These are phyloP conservation scores for Hyaloscypha variabilis DNA, from an alignment of 495 filamentous ascomycete species.

Conservation along the genomic window DNA sequence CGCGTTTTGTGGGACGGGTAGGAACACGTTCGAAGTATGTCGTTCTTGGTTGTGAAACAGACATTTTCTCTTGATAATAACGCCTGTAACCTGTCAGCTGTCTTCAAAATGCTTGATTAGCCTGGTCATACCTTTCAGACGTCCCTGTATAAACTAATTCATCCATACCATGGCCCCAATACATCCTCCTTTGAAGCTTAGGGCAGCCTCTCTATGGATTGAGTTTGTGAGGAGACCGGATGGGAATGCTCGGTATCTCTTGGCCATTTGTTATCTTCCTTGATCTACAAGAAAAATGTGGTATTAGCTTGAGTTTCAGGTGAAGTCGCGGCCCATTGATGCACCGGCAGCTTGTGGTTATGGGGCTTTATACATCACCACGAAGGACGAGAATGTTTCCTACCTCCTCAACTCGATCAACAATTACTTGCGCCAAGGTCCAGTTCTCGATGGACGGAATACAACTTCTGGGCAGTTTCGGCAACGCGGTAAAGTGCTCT, in stretches of 20 bases:
- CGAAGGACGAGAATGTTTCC: neutral
- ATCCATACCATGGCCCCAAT: neutral
- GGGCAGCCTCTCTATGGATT: neutral
- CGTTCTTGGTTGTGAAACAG: neutral
- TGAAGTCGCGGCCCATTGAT: no score
- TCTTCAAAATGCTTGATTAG: neutral
- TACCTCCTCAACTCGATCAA: neutral
- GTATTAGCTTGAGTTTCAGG: no score
- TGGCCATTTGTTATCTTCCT: neutral
- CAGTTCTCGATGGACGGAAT: neutral
- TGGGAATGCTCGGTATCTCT: neutral
- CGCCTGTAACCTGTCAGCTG: neutral
- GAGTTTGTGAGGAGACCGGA: neutral
- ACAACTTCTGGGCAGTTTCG: neutral
- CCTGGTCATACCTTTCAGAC: neutral
- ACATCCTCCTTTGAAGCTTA: neutral
- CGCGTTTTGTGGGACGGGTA: neutral
- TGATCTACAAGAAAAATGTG: neutral
- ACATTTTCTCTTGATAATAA: neutral
- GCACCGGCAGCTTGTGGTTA: neutral
- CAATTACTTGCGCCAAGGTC: neutral
- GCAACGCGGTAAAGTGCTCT: neutral
- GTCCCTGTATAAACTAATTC: neutral
- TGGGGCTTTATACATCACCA: neutral
- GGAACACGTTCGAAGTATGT: neutral